These are phyloP conservation scores for Trichosanthes truncata DNA, from an alignment of 306 rosid genomes.

Conservation along the genomic window DNA sequence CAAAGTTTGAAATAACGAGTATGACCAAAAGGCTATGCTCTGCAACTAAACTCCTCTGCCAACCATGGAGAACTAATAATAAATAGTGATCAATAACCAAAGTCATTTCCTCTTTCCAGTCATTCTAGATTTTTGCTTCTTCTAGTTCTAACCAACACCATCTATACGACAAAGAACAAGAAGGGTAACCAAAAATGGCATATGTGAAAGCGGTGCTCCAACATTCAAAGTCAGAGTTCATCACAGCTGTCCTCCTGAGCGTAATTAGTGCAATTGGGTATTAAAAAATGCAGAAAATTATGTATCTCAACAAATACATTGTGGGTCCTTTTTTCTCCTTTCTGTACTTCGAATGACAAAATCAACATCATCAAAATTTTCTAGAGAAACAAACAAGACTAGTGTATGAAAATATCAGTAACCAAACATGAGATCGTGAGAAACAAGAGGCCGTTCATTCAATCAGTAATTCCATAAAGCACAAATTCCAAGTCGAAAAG, in stretches of 20 bases:
- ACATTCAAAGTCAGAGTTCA: background rate
- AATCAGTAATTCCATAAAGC: background rate
- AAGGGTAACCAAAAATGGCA: background rate
- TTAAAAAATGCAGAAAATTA: background rate
- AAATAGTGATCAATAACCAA: background rate
- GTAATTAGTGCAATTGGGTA: background rate
- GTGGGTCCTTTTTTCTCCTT: background rate
- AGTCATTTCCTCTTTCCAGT: background rate
- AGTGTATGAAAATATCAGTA: background rate
- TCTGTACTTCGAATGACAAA: background rate
- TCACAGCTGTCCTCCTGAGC: background rate
- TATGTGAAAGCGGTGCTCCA: background rate
- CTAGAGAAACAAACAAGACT: background rate
- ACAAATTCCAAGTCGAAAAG: background rate
- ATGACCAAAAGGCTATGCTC: background rate
- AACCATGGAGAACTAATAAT: background rate
- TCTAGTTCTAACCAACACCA: background rate
- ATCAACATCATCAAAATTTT: background rate
- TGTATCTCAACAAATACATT: background rate
- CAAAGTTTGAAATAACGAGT: background rate
- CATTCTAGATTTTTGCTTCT: background rate
- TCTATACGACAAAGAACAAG: background rate
- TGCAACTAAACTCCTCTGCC: background rate
- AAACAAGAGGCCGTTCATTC: background rate
- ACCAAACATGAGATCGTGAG: conserved; percentile 1